Conservation (phyloP, 2,329 filamentous ascomycete genomes). For the Aspergillus sp. region DNA sequence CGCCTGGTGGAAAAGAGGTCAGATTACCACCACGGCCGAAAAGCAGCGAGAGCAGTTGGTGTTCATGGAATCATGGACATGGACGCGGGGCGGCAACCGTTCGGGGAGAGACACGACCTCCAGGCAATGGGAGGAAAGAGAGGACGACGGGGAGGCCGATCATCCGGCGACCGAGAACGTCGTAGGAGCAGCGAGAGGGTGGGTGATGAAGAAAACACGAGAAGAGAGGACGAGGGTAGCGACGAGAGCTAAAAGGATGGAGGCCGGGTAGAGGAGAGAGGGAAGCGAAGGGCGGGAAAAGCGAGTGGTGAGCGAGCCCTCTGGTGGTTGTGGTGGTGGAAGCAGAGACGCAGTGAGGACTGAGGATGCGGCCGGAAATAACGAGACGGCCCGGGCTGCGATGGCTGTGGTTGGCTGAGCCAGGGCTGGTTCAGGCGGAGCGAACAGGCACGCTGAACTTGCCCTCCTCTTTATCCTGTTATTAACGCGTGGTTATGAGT, state of each 20-base stretch:
- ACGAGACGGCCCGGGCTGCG: slow-evolving; percentile 6
- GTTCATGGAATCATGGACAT: slow-evolving; percentile 41
- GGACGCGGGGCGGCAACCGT: slow-evolving; percentile 26
- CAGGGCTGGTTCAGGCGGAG: not conserved
- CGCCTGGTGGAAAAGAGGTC: slow-evolving; percentile 31
- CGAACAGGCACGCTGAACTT: not conserved
- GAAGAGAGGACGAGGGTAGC: slow-evolving; percentile 3
- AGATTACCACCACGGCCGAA: slow-evolving; percentile 38
- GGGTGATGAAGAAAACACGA: not conserved
- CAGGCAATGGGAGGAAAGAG: slow-evolving; percentile 17
- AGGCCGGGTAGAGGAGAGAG: slow-evolving; percentile 4
- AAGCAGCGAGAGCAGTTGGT: slow-evolving; percentile 28
- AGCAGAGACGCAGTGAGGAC: slow-evolving; percentile 2
- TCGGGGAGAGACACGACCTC: slow-evolving; percentile 23
- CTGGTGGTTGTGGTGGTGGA: slow-evolving; percentile 4
- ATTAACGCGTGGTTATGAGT: not conserved
- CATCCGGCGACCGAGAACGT: slow-evolving; percentile 22
- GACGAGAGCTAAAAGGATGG: slow-evolving; percentile 1
- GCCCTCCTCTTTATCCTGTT: not conserved
- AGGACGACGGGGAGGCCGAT: slow-evolving; percentile 19
- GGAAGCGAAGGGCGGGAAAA: slow-evolving; percentile 1
- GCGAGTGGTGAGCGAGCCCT: not conserved
- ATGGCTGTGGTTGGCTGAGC: slow-evolving; percentile 5
- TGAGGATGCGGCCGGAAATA: slow-evolving; percentile 11
- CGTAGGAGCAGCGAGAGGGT: not conserved